Percentiles rank a stretch among this genome's conserved stretches.
phyloP scores from a whole-genome alignment of 2,329 filamentous ascomycete genomes.

The Pseudogymnoascus sp. region DNA sequence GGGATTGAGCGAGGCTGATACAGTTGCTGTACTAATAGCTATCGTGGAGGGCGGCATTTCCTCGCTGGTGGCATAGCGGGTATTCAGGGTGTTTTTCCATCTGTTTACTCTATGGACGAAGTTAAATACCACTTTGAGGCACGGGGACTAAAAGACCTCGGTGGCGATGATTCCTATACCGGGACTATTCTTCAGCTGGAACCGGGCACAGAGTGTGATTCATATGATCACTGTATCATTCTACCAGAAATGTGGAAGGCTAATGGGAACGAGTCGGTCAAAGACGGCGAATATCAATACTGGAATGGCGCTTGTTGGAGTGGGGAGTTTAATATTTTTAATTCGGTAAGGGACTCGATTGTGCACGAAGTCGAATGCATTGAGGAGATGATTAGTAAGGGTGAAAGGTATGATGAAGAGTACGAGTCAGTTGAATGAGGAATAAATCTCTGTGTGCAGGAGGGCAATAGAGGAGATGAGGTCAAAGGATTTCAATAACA shows the following conservation, averaged over 20 bases:
- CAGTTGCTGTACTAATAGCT: conserved; percentile 3
- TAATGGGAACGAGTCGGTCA: too few relatives aligned
- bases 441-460: neutral
- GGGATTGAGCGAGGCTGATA: neutral
- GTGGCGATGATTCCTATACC: too few relatives aligned
- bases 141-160: too few relatives aligned
- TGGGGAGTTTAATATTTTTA: neutral
- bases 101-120: too few relatives aligned
- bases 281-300: too few relatives aligned
- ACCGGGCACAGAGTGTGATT: too few relatives aligned
- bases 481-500: neutral
- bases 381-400: conserved; percentile 8
- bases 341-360: conserved; percentile 11
- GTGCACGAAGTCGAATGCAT: conserved; percentile 13
- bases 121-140: neutral
- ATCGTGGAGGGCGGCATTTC: conserved; percentile 14
- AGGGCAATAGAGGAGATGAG: neutral
- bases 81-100: neutral
- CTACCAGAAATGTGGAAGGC: too few relatives aligned
- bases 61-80: conserved; percentile 14
- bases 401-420: neutral
- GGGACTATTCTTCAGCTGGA: too few relatives aligned
- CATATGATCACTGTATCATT: too few relatives aligned
- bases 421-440: neutral
- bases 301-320: too few relatives aligned